Evolutionary conservation across 345 rosid species (phyloP).

Genomic region (Ricinus communis): DNA sequence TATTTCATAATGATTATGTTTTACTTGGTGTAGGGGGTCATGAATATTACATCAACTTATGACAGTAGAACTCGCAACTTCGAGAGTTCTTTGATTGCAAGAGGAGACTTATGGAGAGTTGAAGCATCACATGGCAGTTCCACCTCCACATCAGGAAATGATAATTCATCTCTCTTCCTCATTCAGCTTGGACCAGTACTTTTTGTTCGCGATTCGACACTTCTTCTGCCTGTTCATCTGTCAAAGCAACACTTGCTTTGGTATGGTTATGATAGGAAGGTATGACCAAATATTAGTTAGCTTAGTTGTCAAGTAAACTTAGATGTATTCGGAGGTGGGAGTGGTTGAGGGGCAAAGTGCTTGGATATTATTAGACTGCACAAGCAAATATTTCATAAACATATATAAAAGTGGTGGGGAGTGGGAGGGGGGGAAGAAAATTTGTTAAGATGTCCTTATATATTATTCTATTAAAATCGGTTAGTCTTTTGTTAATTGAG

Average conservation of each 20-base stretch:
- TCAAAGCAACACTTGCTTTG: constrained; percentile 97
- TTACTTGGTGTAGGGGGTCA: constrained; percentile 49
- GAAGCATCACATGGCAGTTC: constrained; percentile 78
- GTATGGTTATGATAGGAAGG: constrained; percentile 98
- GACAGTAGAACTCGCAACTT: constrained; percentile 69
- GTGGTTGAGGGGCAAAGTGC: not conserved
- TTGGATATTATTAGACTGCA: not conserved
- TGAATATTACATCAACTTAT: constrained; percentile 77
- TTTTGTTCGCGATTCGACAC: constrained; percentile 82
- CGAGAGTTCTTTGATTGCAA: constrained; percentile 77
- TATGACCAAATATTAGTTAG: constrained; percentile 29
- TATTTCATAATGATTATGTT: constrained; percentile 8
- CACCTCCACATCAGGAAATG: constrained; percentile 55
- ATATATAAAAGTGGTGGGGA: too few relatives aligned
- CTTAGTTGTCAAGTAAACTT: not conserved
- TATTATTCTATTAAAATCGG: too few relatives aligned
- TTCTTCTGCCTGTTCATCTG: constrained; percentile 84
- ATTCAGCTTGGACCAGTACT: constrained; percentile 93
- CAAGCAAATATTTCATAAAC: too few relatives aligned
- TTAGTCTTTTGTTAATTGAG: too few relatives aligned
- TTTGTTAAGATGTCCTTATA: too few relatives aligned
- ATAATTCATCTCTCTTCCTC: constrained; percentile 78
- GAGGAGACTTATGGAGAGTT: constrained; percentile 95
- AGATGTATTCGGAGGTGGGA: not conserved
- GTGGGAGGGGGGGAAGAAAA: too few relatives aligned